Evolutionary conservation across 345 rosid species (phyloP), one percentile per base, ranked within the genome.

Genomic region (Salix viminalis): DNA sequence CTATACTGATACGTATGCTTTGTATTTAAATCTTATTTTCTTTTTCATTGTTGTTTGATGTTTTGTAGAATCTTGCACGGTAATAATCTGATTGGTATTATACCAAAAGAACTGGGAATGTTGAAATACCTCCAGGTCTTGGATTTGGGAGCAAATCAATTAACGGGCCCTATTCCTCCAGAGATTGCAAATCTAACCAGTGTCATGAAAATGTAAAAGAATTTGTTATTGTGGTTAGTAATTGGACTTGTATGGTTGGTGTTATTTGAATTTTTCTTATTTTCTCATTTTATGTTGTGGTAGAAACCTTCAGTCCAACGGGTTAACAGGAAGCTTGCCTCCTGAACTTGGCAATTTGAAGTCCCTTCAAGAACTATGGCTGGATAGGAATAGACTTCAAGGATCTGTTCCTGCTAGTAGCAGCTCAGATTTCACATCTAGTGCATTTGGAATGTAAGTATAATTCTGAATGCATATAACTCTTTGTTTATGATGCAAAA

Each of bases 221-320:
- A 74, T 77, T 24, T 18, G 32, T 69, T 2, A 9, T 56, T 61
- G 65, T 75, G 6, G 26, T 62, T 39, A 36, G 19, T 46, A 70
- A 71, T 41, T 72, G 30, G 52, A 60, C 32, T 78, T 64, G 54
- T 62, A 23, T 76, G 54, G 7, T 72, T 44, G 41, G 69, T 19
- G 70, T 30, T 52, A 32, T 32, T 41, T 7, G 72, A 66, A 41
- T 65, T 56, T 73, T 1, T 69, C 73, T 74, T 71, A 76, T 69
- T 32, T 39, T 8, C 19, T 64, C 56, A n/a, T 69, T 70, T 72
- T 58, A 65, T 69, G 50, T 58, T 79, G 64, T 73, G 84, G 79
- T 89, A 96, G 99, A 88, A 91, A 93, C 85, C 95, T 96, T 73
- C 92, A 92, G 89, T 88, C 95, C 70, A 96, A 96, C 83, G 97